Evolutionary conservation across 139 green algal genomes (phyloP).

Genomic region (Chara braunii): DNA sequence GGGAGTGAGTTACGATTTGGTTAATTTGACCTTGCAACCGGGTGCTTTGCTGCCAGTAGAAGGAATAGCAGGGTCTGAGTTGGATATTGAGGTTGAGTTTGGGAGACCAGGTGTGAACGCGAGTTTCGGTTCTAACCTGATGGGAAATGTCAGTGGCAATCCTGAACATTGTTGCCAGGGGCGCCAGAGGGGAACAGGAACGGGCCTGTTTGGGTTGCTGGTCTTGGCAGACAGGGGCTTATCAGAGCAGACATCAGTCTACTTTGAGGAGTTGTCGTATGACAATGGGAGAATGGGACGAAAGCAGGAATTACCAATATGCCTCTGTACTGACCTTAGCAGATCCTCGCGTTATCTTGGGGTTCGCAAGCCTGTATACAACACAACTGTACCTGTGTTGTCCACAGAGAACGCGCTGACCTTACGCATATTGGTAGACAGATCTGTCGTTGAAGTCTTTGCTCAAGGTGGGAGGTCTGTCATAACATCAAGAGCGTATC

Average conservation of each 20-base stretch:
- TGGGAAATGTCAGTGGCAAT: too few relatives aligned
- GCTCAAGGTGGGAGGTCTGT: slow-evolving; percentile 17
- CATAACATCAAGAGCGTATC: slow-evolving; percentile 22
- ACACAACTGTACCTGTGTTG: neutral
- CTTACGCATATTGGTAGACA: slow-evolving; percentile 19
- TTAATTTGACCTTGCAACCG: too few relatives aligned
- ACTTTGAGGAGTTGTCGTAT: slow-evolving; percentile 19
- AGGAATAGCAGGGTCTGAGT: too few relatives aligned
- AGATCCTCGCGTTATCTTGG: too few relatives aligned
- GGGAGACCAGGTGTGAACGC: too few relatives aligned
- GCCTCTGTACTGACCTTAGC: slow-evolving; percentile 18
- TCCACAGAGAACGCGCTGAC: neutral
- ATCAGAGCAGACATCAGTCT: slow-evolving; percentile 14
- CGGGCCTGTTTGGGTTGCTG: slow-evolving; percentile 20
- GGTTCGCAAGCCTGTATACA: slow-evolving; percentile 5
- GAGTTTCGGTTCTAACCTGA: too few relatives aligned
- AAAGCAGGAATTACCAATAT: neutral
- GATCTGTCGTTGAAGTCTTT: slow-evolving; percentile 27
- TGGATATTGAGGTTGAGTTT: too few relatives aligned
- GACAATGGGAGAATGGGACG: neutral
- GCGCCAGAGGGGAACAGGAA: too few relatives aligned
- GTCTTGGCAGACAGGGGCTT: neutral
- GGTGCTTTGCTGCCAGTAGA: too few relatives aligned
- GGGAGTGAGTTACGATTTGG: too few relatives aligned
- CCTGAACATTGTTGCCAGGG: too few relatives aligned